A percentile compares a stretch with the other conserved stretches of the same genome.
phyloP scores from a whole-genome alignment of 2,329 filamentous ascomycete genomes.

The Aspergillus sp. region DNA sequence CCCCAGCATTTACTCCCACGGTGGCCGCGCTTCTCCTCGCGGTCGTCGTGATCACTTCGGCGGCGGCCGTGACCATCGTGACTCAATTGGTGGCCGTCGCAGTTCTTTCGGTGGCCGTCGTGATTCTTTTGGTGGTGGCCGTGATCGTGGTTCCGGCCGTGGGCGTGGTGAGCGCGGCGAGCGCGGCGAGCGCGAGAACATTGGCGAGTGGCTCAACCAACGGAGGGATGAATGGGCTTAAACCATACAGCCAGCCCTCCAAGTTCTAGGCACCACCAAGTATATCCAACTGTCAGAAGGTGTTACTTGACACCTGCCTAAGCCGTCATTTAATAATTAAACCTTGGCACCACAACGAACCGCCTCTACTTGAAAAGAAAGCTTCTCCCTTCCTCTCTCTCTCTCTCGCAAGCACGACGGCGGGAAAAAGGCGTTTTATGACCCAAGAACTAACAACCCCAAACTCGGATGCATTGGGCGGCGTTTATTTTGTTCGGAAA shows the following conservation, averaged over 20 bases:
- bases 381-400: neutral
- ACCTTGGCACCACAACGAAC: neutral
- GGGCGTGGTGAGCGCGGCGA: neutral
- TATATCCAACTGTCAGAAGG: no score
- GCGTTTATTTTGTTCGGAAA: neutral
- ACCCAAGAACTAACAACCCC: neutral
- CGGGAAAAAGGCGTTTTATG: neutral
- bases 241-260: neutral
- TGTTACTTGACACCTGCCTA: neutral
- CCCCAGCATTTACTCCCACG: neutral
- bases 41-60: neutral
- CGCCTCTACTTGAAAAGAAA: neutral
- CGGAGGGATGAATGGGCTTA: conserved; percentile 1
- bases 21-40: neutral
- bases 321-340: neutral
- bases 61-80: neutral
- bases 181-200: neutral
- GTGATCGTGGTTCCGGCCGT: neutral
- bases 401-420: neutral
- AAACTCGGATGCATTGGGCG: conserved; percentile 1
- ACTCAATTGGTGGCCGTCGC: neutral
- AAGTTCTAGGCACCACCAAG: neutral
- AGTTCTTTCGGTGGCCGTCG: neutral
- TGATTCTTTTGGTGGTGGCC: neutral
- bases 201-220: neutral